Evolutionary conservation across 768 basidiomycete species (phyloP), one percentile per base, ranked within the genome.

Genomic region (Cystofilobasidium bisporidii): DNA sequence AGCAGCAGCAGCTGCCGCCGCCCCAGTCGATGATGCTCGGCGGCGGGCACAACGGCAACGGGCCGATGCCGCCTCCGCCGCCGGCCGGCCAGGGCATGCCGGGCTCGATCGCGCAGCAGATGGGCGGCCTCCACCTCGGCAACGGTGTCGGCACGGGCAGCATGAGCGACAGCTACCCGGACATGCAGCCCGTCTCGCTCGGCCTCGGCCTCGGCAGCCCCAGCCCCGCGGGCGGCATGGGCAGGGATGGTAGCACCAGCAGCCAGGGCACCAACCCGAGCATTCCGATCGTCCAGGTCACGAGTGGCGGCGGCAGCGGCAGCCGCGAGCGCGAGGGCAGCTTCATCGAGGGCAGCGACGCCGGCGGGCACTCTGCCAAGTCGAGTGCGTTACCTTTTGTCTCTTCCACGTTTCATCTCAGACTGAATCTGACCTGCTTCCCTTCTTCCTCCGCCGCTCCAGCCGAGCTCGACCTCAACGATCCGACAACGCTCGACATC

Each of bases 401-500:
- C 17, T 36, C 28, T 61, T 62, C 30, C n/a, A n/a, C n/a, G n/a
- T 43, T 32, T 55, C 32, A n/a, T 12, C 15, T 17, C 8, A 43
- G 3, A 43, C 41, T 3, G 41, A 3, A 17, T 20, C 41, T 15
- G 41, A 43, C 1, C 36, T 85, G 22, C 53, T 3, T 2, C 45
- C 55, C 20, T 38, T n/a, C 63, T 28, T 32, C 55, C 28, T n/a
- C n/a, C 14, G 32, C 57, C 22, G 79, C 83, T 36, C 36, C 36
- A 62, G 81, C 79, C 67, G 91, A 96, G 78, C 82, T 99, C 67
- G 94, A 99, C 77, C 81, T 98, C 72, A 98, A 98, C 73, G 96
- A 99, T 76, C 87, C 94, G 4, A 86, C 87, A 32, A 94, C 92
- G 12, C 80, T 99, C 72, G 94, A 98, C 78, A 96, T 99, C 72